Conservation (phyloP, 179 eudicot genomes). For the Amaranthus tricolor region DNA sequence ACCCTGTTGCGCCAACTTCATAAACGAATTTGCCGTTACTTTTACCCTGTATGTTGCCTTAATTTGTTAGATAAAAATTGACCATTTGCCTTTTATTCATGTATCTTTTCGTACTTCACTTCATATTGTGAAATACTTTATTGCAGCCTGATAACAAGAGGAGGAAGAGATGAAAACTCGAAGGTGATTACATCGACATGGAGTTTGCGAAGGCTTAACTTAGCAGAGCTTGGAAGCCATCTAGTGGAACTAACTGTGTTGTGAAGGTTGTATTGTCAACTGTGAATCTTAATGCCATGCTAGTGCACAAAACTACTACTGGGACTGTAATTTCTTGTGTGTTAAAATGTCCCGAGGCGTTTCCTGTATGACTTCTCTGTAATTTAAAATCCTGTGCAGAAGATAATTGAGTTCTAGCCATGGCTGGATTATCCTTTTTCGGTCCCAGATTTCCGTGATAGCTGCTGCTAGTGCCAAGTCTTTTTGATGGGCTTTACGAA, state of each 20-base stretch:
- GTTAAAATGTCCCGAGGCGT: constrained; percentile 21
- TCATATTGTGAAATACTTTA: background rate
- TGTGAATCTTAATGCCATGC: constrained; percentile 19
- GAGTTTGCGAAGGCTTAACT: constrained; percentile 9
- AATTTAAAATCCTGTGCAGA: constrained; percentile 33
- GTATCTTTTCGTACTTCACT: background rate
- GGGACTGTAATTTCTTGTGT: constrained; percentile 28
- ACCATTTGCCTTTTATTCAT: background rate
- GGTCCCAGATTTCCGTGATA: constrained; percentile 10
- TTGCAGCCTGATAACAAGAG: constrained; percentile 28
- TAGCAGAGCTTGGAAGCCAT: constrained; percentile 14
- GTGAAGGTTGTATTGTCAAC: constrained; percentile 28
- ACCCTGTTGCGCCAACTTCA: too few species aligned
- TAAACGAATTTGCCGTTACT: too few species aligned
- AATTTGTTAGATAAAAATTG: background rate
- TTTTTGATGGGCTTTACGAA: background rate
- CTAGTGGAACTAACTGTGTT: constrained; percentile 25
- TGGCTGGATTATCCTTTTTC: constrained; percentile 1
- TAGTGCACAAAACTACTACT: constrained; percentile 17
- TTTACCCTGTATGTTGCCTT: too few species aligned
- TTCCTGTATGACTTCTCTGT: constrained; percentile 20
- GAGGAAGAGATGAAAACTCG: constrained; percentile 36
- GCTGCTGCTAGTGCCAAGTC: constrained; percentile 7
- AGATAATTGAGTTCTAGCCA: constrained; percentile 22
- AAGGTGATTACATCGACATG: too few species aligned